These are phyloP conservation scores for Penicillium fimorum DNA, from an alignment of 495 filamentous ascomycete species.

Conservation along the genomic window DNA sequence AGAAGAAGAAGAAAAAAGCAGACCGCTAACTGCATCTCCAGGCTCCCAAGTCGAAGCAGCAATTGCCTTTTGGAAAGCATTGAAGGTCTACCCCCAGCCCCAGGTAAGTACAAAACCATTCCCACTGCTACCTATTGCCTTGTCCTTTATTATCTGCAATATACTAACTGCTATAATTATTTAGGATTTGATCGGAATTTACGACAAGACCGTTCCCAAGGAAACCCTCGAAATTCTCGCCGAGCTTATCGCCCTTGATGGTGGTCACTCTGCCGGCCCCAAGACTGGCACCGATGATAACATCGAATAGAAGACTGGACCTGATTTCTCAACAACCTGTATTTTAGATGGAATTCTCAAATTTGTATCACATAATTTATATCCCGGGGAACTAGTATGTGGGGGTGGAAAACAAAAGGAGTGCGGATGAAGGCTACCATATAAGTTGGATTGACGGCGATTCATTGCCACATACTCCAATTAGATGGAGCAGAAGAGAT, in stretches of 20 bases:
- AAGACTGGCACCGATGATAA: conserved; percentile 37
- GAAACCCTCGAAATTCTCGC: conserved; percentile 92
- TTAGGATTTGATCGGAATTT: conserved; percentile 53
- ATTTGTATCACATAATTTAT: conserved; percentile 12
- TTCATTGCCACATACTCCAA: neutral
- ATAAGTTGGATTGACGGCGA: neutral
- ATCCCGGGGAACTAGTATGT: neutral
- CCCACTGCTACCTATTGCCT: neutral
- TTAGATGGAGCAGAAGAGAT: neutral
- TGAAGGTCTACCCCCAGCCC: conserved; percentile 96
- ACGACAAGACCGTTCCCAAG: conserved; percentile 97
- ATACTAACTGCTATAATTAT: conserved; percentile 21
- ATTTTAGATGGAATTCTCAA: conserved; percentile 12
- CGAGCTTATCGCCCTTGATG: conserved; percentile 94
- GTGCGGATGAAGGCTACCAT: neutral
- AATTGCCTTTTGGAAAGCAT: conserved; percentile 91
- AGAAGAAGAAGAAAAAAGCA: neutral
- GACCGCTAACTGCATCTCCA: conserved; percentile 29
- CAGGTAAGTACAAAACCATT: conserved; percentile 1
- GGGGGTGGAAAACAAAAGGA: neutral
- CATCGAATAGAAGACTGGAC: conserved; percentile 35
- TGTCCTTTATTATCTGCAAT: neutral
- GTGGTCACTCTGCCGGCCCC: conserved; percentile 46
- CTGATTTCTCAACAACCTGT: conserved; percentile 10
- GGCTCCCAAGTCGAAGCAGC: conserved; percentile 79